A percentile compares a stretch with the other conserved stretches of the same genome.
phyloP scores from a whole-genome alignment of 768 basidiomycete genomes.

The Suillus subalutaceus region DNA sequence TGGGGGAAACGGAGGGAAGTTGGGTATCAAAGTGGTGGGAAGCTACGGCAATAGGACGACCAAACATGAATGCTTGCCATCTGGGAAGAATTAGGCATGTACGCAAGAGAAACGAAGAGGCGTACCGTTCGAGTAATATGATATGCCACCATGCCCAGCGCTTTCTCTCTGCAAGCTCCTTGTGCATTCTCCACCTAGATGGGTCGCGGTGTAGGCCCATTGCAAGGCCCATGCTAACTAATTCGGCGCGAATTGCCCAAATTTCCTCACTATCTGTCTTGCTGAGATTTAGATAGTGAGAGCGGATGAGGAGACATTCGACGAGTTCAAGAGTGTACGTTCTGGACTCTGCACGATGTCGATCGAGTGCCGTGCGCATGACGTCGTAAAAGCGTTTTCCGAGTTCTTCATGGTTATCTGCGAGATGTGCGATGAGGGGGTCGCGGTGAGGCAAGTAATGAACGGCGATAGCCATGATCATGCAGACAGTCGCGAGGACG shows the following conservation, averaged over 20 bases:
- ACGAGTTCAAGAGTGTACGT: slow-evolving; percentile 73
- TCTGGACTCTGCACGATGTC: slow-evolving; percentile 61
- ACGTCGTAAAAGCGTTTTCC: slow-evolving; percentile 71
- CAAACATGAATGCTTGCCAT: slow-evolving; percentile 90
- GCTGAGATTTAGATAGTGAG: slow-evolving; percentile 70
- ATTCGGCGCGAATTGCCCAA: slow-evolving; percentile 74
- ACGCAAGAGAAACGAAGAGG: slow-evolving; percentile 6
- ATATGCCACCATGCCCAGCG: slow-evolving; percentile 95
- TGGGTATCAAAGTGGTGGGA: slow-evolving; percentile 86
- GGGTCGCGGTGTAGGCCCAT: slow-evolving; percentile 89
- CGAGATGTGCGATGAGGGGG: slow-evolving; percentile 54
- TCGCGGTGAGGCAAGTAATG: slow-evolving; percentile 73
- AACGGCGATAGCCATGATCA: slow-evolving; percentile 72
- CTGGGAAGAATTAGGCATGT: slow-evolving; percentile 37
- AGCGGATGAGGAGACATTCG: slow-evolving; percentile 70
- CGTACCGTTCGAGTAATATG: slow-evolving; percentile 74
- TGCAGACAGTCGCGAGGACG: slow-evolving; percentile 71
- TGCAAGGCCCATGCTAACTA: slow-evolving; percentile 74
- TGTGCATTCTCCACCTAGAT: slow-evolving; percentile 72
- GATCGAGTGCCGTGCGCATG: slow-evolving; percentile 63
- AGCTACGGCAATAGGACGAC: slow-evolving; percentile 72
- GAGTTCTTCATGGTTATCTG: slow-evolving; percentile 60
- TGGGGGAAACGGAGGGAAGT: slow-evolving; percentile 61
- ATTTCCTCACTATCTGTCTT: slow-evolving; percentile 83
- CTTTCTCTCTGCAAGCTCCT: slow-evolving; percentile 71